Conservation (phyloP, 495 filamentous ascomycete genomes). For the Penicillium coprophilum region DNA sequence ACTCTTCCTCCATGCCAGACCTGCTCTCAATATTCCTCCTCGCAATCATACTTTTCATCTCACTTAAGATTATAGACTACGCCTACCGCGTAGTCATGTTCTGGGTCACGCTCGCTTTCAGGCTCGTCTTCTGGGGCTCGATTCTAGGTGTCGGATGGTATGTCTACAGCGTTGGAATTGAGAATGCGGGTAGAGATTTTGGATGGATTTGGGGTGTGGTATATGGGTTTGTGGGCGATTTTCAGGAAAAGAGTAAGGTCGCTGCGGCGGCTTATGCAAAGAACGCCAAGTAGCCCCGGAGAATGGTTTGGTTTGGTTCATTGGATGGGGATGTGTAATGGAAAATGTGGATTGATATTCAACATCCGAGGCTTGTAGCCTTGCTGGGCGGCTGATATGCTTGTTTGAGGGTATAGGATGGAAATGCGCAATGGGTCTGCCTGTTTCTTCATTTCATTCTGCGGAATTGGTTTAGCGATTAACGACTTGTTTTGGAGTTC, state of each 20-base stretch:
- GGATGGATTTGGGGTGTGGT: constrained; percentile 54
- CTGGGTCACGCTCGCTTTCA: constrained; percentile 63
- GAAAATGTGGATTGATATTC: too few species aligned
- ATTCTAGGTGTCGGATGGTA: constrained; percentile 51
- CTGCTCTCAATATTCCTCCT: constrained; percentile 59
- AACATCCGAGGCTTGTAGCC: background rate
- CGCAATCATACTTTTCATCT: constrained; percentile 56
- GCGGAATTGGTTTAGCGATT: background rate
- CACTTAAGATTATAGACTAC: constrained; percentile 65
- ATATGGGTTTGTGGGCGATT: constrained; percentile 58
- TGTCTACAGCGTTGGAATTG: constrained; percentile 64
- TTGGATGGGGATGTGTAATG: background rate
- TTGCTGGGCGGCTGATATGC: background rate
- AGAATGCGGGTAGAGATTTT: constrained; percentile 57
- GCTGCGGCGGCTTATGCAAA: constrained; percentile 20
- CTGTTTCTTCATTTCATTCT: background rate
- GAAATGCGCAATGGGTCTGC: background rate
- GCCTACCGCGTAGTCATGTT: constrained; percentile 67
- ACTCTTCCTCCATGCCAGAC: constrained; percentile 55
- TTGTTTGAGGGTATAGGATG: background rate
- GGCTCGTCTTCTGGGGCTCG: constrained; percentile 58
- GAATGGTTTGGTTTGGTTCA: background rate
- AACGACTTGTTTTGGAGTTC: constrained; percentile 1
- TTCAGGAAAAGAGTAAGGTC: constrained; percentile 28
- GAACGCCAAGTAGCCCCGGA: background rate